These are phyloP conservation scores for Podospora anserina DNA, from an alignment of 495 filamentous ascomycete species.

Conservation along the genomic window DNA sequence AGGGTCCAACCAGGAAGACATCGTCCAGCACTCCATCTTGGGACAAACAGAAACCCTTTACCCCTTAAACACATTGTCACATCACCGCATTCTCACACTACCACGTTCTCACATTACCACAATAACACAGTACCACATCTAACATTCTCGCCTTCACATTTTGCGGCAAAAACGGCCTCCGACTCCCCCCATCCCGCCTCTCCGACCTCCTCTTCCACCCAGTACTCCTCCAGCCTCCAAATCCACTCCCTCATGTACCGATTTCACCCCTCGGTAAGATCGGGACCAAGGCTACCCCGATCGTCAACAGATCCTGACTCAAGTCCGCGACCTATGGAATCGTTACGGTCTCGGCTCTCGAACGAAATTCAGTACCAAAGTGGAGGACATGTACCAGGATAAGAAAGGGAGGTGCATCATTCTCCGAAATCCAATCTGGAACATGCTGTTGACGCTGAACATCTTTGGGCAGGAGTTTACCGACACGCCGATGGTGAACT, in stretches of 20 bases:
- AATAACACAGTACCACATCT: too few relatives aligned
- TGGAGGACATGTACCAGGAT: slow-evolving; percentile 66
- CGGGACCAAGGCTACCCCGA: slow-evolving; percentile 74
- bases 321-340: slow-evolving; percentile 71
- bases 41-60: too few relatives aligned
- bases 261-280: slow-evolving; percentile 76
- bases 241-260: slow-evolving; percentile 87
- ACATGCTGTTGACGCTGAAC: slow-evolving; percentile 71
- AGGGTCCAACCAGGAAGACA: neutral
- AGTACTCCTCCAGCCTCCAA: slow-evolving; percentile 66
- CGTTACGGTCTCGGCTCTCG: slow-evolving; percentile 66
- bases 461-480: slow-evolving; percentile 80
- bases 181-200: neutral
- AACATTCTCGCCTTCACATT: too few relatives aligned
- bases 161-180: neutral
- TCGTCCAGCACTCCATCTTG: neutral
- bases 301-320: slow-evolving; percentile 65
- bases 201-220: slow-evolving; percentile 36
- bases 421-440: slow-evolving; percentile 70
- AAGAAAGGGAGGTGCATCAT: slow-evolving; percentile 76
- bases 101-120: too few relatives aligned
- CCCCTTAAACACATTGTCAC: too few relatives aligned
- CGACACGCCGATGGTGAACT: slow-evolving; percentile 83
- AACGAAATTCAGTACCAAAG: slow-evolving; percentile 67
- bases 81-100: too few relatives aligned